phyloP scores from a whole-genome alignment of 495 filamentous ascomycete genomes.

The Geoglossum glabrum region DNA sequence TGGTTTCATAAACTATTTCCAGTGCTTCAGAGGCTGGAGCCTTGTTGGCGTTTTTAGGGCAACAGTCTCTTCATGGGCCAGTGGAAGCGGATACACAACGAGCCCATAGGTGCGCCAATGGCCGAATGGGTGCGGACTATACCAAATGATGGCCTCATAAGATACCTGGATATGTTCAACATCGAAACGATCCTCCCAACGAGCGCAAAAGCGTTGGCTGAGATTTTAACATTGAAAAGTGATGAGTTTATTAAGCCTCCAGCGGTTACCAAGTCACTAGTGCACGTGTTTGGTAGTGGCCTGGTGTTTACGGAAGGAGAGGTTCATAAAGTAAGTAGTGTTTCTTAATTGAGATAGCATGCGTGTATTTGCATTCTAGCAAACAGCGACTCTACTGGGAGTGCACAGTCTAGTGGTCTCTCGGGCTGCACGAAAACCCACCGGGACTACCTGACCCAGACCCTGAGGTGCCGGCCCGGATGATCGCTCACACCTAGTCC shows the following conservation, averaged over 20 bases:
- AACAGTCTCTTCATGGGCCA: slow-evolving; percentile 32
- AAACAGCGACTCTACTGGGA: no score
- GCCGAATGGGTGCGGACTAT: slow-evolving; percentile 51
- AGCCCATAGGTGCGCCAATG: slow-evolving; percentile 39
- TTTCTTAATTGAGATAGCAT: no score
- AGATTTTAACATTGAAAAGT: slow-evolving; percentile 41
- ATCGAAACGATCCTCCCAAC: slow-evolving; percentile 36
- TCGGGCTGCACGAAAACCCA: no score
- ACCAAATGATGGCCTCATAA: slow-evolving; percentile 76
- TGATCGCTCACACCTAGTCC: no score
- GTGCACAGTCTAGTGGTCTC: no score
- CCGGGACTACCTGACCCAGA: no score
- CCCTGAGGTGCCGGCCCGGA: no score
- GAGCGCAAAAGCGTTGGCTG: slow-evolving; percentile 26
- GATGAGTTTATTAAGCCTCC: slow-evolving; percentile 67
- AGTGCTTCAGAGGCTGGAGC: neutral
- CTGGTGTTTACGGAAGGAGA: slow-evolving; percentile 71
- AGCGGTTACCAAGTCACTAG: slow-evolving; percentile 32
- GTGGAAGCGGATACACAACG: slow-evolving; percentile 28
- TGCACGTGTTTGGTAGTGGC: slow-evolving; percentile 50
- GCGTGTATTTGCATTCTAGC: no score
- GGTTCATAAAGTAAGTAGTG: slow-evolving; percentile 39
- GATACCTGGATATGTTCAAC: slow-evolving; percentile 50
- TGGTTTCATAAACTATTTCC: neutral
- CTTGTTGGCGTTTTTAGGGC: slow-evolving; percentile 13